Conservation (phyloP, 2,329 filamentous ascomycete genomes). For the Ophiosphaerella korrae region DNA sequence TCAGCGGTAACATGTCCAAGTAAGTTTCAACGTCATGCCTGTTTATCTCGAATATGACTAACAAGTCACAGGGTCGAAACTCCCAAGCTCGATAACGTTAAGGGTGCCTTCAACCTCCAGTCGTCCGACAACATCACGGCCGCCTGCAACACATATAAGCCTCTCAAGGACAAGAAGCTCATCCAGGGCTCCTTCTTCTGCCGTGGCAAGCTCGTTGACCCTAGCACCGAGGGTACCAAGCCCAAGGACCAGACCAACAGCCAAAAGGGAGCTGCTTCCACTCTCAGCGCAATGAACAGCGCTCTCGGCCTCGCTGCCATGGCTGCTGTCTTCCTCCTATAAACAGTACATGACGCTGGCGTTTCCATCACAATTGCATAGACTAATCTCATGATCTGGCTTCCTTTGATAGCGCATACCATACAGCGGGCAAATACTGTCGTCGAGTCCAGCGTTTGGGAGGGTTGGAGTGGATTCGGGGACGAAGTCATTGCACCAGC, state of each 20-base stretch:
- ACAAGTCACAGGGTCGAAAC: conserved; percentile 67
- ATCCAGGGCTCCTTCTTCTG: conserved; percentile 51
- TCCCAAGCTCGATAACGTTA: conserved; percentile 57
- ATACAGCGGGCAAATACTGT: conserved; percentile 32
- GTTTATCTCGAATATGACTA: conserved; percentile 22
- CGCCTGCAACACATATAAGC: conserved; percentile 51
- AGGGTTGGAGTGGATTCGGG: conserved; percentile 29
- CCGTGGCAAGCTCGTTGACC: conserved; percentile 45
- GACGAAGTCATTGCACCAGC: conserved; percentile 32
- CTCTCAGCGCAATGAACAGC: conserved; percentile 48
- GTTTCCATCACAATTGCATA: conserved; percentile 47
- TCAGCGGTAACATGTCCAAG: conserved; percentile 83
- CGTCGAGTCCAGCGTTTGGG: conserved; percentile 24
- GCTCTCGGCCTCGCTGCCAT: conserved; percentile 54
- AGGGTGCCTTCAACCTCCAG: conserved; percentile 58
- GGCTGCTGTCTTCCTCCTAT: conserved; percentile 55
- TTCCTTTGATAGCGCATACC: conserved; percentile 42
- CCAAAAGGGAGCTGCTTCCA: conserved; percentile 46
- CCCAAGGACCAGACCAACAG: conserved; percentile 36
- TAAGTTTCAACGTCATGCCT: conserved; percentile 56
- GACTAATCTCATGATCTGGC: conserved; percentile 44
- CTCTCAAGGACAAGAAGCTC: conserved; percentile 49
- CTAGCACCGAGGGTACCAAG: conserved; percentile 43
- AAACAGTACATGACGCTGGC: conserved; percentile 46
- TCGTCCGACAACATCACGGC: conserved; percentile 49